phyloP scores from a whole-genome alignment of 176 grass and related monocot species.

The Phragmites australis region DNA sequence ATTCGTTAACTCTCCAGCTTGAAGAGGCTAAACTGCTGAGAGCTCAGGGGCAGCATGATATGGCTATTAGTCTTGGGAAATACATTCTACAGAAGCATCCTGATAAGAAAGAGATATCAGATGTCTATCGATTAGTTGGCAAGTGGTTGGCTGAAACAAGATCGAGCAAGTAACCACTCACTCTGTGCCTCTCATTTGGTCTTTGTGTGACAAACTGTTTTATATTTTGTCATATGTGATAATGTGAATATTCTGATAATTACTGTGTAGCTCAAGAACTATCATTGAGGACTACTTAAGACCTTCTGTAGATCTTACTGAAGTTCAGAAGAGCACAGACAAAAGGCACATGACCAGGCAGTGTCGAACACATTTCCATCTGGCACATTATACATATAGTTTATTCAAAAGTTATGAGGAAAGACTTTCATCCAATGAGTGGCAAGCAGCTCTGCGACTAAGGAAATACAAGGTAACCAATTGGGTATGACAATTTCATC shows the following conservation, averaged over 20 bases:
- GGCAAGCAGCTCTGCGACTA: slow-evolving; percentile 90
- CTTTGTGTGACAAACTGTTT: slow-evolving; percentile 12
- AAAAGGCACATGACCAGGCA: slow-evolving; percentile 64
- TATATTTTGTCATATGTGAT: slow-evolving; percentile 10
- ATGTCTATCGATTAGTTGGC: slow-evolving; percentile 84
- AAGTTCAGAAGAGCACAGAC: slow-evolving; percentile 50
- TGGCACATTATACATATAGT: slow-evolving; percentile 88
- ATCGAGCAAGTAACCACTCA: slow-evolving; percentile 83
- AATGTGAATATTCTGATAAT: slow-evolving; percentile 15
- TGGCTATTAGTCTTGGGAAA: slow-evolving; percentile 83
- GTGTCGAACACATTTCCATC: slow-evolving; percentile 78
- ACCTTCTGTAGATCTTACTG: slow-evolving; percentile 73
- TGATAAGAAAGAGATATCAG: slow-evolving; percentile 61
- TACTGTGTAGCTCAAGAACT: slow-evolving; percentile 72
- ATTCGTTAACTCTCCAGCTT: slow-evolving; percentile 39
- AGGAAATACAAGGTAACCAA: slow-evolving; percentile 77
- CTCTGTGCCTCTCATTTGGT: background rate
- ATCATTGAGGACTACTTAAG: slow-evolving; percentile 90
- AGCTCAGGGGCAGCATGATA: slow-evolving; percentile 91
- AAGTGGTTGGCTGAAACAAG: slow-evolving; percentile 99
- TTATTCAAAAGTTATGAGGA: slow-evolving; percentile 92
- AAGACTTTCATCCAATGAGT: slow-evolving; percentile 88
- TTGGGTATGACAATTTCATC: slow-evolving; percentile 8
- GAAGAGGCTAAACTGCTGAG: slow-evolving; percentile 96
- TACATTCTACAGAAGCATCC: slow-evolving; percentile 77